A percentile compares a stretch with the other conserved stretches of the same genome.
These are phyloP conservation scores for Vitis riparia DNA, from an alignment of 164 flowering plant genomes.

Conservation along the genomic window DNA sequence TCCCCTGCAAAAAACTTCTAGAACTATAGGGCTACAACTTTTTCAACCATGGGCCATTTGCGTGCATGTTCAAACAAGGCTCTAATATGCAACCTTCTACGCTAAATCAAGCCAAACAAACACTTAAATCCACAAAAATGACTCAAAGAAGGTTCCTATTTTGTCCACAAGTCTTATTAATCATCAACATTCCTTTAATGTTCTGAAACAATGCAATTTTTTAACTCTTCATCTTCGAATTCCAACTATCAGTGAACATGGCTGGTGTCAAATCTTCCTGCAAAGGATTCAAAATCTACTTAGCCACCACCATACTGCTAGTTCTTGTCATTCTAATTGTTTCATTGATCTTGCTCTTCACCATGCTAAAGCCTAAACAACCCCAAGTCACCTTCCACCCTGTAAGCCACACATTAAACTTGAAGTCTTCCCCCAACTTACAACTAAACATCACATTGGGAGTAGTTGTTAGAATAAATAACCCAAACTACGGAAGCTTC, in stretches of 20 bases:
- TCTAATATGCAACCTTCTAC: not conserved
- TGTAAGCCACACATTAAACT: constrained; percentile 10
- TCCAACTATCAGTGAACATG: too few species aligned
- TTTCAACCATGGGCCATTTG: not conserved
- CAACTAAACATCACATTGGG: constrained; percentile 25
- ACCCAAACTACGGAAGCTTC: constrained; percentile 51
- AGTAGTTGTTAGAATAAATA: constrained; percentile 27
- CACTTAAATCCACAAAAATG: constrained; percentile 1
- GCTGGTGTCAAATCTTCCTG: not conserved
- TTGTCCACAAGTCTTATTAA: not conserved
- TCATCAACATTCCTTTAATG: not conserved
- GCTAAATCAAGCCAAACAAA: not conserved
- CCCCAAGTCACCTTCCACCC: constrained; percentile 30
- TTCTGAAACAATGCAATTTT: not conserved
- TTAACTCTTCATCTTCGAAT: not conserved
- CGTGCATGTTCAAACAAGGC: not conserved
- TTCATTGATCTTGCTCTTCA: constrained; percentile 26
- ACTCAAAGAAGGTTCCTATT: not conserved
- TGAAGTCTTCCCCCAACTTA: constrained; percentile 1
- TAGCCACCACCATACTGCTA: constrained; percentile 23
- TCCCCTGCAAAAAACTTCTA: too few species aligned
- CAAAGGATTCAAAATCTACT: constrained; percentile 31
- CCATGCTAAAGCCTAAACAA: constrained; percentile 44
- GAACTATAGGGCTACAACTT: not conserved
- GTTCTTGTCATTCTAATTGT: constrained; percentile 2